A percentile compares a stretch with the other conserved stretches of the same genome.
Conservation (phyloP, 202 grass and related monocot genomes). For the Schoenoplectus tabernaemontani region DNA sequence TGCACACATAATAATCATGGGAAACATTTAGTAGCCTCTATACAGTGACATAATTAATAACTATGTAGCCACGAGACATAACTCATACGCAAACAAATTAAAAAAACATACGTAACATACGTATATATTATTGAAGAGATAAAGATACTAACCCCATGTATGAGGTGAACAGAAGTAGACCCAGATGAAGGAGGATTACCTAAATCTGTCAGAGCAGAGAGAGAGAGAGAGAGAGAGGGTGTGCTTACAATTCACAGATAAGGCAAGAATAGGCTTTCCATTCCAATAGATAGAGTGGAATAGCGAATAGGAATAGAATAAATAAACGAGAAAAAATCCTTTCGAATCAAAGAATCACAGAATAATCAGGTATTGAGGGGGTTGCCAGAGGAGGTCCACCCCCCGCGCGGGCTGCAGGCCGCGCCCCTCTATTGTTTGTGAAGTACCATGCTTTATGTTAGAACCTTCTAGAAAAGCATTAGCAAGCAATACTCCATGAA, state of each 20-base stretch:
- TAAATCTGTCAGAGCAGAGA: background rate
- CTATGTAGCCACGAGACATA: background rate
- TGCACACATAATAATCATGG: background rate
- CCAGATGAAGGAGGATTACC: constrained; percentile 2
- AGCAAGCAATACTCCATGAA: background rate
- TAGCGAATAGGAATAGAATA: background rate
- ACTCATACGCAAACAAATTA: background rate
- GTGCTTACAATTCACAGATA: background rate
- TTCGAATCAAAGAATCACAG: no score
- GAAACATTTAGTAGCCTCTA: background rate
- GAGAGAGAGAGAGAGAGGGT: background rate
- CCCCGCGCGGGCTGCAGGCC: no score
- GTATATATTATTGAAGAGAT: background rate
- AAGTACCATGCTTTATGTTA: no score
- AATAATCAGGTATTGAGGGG: no score
- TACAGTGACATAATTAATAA: background rate
- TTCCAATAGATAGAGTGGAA: background rate
- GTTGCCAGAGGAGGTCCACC: no score
- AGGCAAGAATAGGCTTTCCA: background rate
- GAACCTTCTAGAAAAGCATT: background rate
- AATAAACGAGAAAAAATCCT: background rate
- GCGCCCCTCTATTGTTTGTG: no score
- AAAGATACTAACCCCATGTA: constrained; percentile 22
- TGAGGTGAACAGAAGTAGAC: background rate
- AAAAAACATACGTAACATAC: no score